Base-by-base conservation (phyloP, 257 asterid genomes). In the Knoxia roxburghii region DNA sequence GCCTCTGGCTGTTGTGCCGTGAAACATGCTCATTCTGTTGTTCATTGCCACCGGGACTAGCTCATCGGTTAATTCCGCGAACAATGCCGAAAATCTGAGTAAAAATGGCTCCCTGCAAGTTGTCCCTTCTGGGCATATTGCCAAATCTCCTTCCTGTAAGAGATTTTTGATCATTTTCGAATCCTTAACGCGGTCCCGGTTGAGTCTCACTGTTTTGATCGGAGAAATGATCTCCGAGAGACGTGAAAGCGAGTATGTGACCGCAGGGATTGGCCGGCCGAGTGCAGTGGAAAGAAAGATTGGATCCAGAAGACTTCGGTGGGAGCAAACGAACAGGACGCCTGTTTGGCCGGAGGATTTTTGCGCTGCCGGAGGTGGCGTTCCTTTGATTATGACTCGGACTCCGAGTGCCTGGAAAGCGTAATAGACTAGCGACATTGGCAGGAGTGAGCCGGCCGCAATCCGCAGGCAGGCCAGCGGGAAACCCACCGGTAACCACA, bases 1-100 rank as follows among this genome's bases (percentile, higher is more conserved):
- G 1, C 97, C 97, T 24, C 90, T 77, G 10, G 96, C 96, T 21
- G 96, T 88, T 7, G 95, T 90, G 41, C 97, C 97, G 18, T 90
- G 90, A 59, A 90, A 88, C 92, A 86, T 81, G 77, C 85, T 88
- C 95, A 82, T 88, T 50, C 79, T 69, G 51, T 73, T 82, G 20
- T 73, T 33, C 87, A 86, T 86, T 0, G 96, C 97, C 13, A 90
- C 95, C 0, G 96, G 97, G 1, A 90, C 90, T 0, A 90, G 71
- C 18, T 88, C 77, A 39, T 88, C 89, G 0, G 97, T 83, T 2
- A 90, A 70, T 23, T 88, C 97, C 0, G 96, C 95, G 17, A 90
- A 90, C 21, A 90, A 75, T 0, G 95, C 82, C 2, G 95, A 86
- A 73, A 90, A 88, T 17, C 96, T 72, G 0, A 90, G 84, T 65